Conservation (phyloP, 2,329 filamentous ascomycete species). For the Talaromyces islandicus region DNA sequence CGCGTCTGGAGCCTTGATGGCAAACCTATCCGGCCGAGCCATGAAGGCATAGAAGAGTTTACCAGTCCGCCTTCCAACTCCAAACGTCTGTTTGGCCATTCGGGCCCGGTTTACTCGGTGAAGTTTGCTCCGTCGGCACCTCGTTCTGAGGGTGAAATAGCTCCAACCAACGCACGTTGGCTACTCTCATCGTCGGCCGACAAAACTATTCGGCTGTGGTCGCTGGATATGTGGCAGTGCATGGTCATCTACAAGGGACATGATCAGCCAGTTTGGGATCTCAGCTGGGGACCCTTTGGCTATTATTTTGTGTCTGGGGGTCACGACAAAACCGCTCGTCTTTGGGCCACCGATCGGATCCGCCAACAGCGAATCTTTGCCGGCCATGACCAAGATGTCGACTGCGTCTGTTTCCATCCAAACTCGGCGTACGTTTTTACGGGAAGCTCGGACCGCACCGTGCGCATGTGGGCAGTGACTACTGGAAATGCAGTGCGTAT, state of each 20-base stretch:
- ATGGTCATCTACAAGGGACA: constrained; percentile 92
- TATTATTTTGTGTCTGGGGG: constrained; percentile 90
- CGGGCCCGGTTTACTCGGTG: constrained; percentile 80
- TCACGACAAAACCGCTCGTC: constrained; percentile 80
- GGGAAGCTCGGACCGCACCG: constrained; percentile 83
- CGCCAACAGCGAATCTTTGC: constrained; percentile 82
- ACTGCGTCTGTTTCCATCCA: constrained; percentile 85
- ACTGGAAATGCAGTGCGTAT: constrained; percentile 83
- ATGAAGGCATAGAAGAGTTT: constrained; percentile 54
- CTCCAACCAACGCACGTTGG: constrained; percentile 61
- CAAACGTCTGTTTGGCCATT: constrained; percentile 76
- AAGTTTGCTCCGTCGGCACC: constrained; percentile 73
- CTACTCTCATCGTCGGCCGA: constrained; percentile 85
- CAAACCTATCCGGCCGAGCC: constrained; percentile 65
- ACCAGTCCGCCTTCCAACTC: constrained; percentile 60
- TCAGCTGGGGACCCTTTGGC: constrained; percentile 85
- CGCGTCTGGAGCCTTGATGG: constrained; percentile 90
- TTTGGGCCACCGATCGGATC: constrained; percentile 91
- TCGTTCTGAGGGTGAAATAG: constrained; percentile 43
- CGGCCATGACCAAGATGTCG: constrained; percentile 90
- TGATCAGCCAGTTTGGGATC: constrained; percentile 79
- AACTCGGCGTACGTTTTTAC: constrained; percentile 94
- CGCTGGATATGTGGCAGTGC: constrained; percentile 83
- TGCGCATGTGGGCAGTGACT: constrained; percentile 94
- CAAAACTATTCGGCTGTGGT: constrained; percentile 86